Evolutionary conservation across 306 rosid genomes (phyloP), one percentile per base, ranked within the genome.

Genomic region (Citrullus amarus): DNA sequence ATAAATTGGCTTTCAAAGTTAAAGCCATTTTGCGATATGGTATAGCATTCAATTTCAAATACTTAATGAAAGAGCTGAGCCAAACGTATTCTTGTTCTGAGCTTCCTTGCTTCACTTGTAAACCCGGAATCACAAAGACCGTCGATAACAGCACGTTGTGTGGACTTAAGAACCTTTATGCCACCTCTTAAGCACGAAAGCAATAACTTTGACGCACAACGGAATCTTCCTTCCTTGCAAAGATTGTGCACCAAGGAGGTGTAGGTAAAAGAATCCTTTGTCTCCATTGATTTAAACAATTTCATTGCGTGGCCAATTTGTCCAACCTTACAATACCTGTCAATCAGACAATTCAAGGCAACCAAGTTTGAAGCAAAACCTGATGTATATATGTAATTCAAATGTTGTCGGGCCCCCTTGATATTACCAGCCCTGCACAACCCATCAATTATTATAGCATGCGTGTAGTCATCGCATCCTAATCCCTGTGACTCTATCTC

Each of bases 241-340:
- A 94, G 98, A 85, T 87, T 89, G 81, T 87, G 86, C 86, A 88
- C 91, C 84, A 90, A 80, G 68, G 90, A 89, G 68, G 89, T 85
- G 76, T 88, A 89, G 2, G 95, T 87, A 80, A 85, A 79, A 28
- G 89, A 83, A 77, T 94, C 98, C 86, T 75, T 90, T 44, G 72
- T 85, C 86, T 89, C 90, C 97, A 89, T 92, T 12, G 85, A 79
- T 57, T 92, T 84, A 84, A 89, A 94, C 65, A 92, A 77, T 78
- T 78, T 84, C 79, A 92, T 60, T 11, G 97, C 98, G 44, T 44
- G 67, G 76, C 92, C 93, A 39, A 90, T 88, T 8, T 83, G 87
- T 79, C 96, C 97, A 34, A 91, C 86, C 88, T 89, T 94, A 79
- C 98, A 83, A 83, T 90, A 82, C 46, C 93, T 89, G 86, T 94